Evolutionary conservation across 202 grass and related monocot genomes (phyloP).

Genomic region (Setaria italica): DNA sequence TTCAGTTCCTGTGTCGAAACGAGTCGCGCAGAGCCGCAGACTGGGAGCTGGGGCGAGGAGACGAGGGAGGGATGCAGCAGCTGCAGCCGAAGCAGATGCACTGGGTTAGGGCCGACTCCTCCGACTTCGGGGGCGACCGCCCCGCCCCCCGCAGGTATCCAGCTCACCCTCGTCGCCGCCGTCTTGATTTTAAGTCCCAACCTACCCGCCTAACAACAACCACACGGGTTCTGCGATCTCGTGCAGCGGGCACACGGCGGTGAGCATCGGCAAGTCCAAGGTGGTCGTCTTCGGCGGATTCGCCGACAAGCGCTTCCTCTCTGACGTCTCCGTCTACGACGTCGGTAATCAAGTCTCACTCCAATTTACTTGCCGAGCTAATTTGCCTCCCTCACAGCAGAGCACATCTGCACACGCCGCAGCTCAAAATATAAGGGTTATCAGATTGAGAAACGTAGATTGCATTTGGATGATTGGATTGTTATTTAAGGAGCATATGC

Average conservation of each 20-base stretch:
- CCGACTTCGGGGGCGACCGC: slow-evolving; percentile 70
- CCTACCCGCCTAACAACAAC: background rate
- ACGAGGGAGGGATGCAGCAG: slow-evolving; percentile 29
- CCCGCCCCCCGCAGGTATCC: slow-evolving; percentile 74
- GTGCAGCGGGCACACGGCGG: slow-evolving; percentile 78
- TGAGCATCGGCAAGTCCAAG: slow-evolving; percentile 82
- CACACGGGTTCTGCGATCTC: background rate
- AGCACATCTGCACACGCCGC: background rate
- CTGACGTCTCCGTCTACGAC: slow-evolving; percentile 84
- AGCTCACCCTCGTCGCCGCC: slow-evolving; percentile 8
- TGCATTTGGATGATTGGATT: background rate
- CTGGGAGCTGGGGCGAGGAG: background rate
- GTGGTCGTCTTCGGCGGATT: slow-evolving; percentile 92
- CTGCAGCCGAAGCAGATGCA: slow-evolving; percentile 73
- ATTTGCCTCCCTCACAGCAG: background rate
- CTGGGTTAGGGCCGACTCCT: slow-evolving; percentile 77
- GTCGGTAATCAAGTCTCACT: slow-evolving; percentile 53
- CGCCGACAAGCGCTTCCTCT: slow-evolving; percentile 83
- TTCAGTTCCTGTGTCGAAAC: background rate
- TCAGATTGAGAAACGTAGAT: background rate
- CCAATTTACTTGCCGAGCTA: background rate
- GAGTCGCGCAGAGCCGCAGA: background rate
- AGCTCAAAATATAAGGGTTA: background rate
- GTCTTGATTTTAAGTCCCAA: background rate
- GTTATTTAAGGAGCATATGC: background rate